Evolutionary conservation across 2,329 filamentous ascomycete species (phyloP), one percentile per base, ranked within the genome.

Genomic region (Fusarium gaditjirri): DNA sequence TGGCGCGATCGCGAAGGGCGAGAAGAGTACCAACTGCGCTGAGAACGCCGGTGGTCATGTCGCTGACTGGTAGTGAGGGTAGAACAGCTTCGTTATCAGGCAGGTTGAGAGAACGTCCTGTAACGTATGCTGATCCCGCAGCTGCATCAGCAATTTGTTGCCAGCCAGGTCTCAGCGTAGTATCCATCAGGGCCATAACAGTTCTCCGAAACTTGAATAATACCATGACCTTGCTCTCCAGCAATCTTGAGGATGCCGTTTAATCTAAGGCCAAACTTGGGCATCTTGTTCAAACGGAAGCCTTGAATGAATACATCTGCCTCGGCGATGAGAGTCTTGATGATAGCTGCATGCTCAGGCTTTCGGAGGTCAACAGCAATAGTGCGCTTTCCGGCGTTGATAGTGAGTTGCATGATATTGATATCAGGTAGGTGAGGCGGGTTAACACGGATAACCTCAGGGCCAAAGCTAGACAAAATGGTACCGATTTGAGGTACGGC

Each of bases 121-220:
- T 68, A 3, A 68, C 56, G 3, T 68, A 56, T 3, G 65, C 65
- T 3, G 65, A 68, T 5, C 64, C 65, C 21, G 64, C 56, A 33
- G 56, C 65, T 8, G 65, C 65, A 14, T 92, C 90, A 17, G 89
- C 90, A 54, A 91, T 91, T 74, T 91, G 89, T 75, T 91, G 90
- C 89, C 90, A 92, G 13, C 90, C 90, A 4, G 89, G 87, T 13
- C 90, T 82, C 81, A 2, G 86, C 85, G 87, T 89, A 92, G 63
- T 89, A 87, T 79, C 85, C 72, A 84, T 77, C 50, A 77, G 79
- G 12, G 1, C 91, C 91, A 71, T 92, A 92, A 76, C 90, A 92
- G 77, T 92, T 89, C 78, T 92, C 90, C 17, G 86, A 85, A 6
- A 92, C 87, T 73, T 91, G 90, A 19, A 92, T 84, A 27, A 90